Base-by-base conservation (phyloP, 352 stramenopile species). In the Aphanomyces astaci region DNA sequence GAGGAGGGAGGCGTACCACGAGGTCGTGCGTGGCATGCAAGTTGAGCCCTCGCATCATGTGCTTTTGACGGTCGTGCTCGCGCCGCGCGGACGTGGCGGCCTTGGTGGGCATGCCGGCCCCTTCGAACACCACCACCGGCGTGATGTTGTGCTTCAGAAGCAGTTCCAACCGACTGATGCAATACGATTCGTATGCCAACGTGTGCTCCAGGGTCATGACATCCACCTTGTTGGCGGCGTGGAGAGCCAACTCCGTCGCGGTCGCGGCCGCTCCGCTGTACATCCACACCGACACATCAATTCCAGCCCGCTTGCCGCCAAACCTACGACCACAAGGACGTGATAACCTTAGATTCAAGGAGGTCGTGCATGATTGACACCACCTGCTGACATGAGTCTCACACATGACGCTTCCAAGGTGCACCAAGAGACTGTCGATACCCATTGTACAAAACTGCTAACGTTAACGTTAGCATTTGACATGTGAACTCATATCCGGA, bases 81-180 rank as follows among this genome's bases (percentile, higher is more conserved):
- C 36, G 36, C 15, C 36, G 7, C 15, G 36, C 15, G 36, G 36
- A 43, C 36, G 36, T 43, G 7, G 15, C 36, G 36, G 51, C 36
- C 51, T 68, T 68, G 46, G 22, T 59, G 51, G 94, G 92, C 25
- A 98, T 57, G 60, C 87, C 72, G 10, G 82, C 92, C n/a, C 94
- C 95, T 72, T 98, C 95, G 33, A 98, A 98, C 10, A 98, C 92
- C 11, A 98, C 78, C 25, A 95, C 76, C 17, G 91, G 93, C 19
- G 77, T 91, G 63, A 98, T 80, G 7, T 85, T 72, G 65, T 96
- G 77, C 15, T 85, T 64, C 54, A 89, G 77, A 19, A 98, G 77
- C 53, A 97, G 40, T 33, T 96, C 87, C 52, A 98, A 81, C 54
- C 90, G 86, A 63, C 90, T 73, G 55, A 98, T 72, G 63, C 83